Percentiles rank a stretch among this genome's conserved stretches.
Conservation (phyloP, 2,329 filamentous ascomycete genomes). For the Microthyrium microscopicum region DNA sequence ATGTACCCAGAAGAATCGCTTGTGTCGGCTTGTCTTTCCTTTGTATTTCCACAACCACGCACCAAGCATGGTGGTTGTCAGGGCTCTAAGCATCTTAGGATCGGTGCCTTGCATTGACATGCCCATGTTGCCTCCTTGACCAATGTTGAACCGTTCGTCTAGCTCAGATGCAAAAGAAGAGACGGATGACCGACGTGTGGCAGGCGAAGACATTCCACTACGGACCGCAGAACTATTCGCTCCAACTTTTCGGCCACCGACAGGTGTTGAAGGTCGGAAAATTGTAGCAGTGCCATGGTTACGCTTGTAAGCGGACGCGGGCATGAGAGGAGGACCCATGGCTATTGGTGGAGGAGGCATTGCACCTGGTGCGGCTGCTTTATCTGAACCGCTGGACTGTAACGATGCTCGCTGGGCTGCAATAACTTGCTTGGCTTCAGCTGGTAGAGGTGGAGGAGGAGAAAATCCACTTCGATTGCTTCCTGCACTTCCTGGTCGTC, state of each 20-base stretch:
- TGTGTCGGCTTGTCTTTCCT: constrained; percentile 77
- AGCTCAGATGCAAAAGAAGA: constrained; percentile 93
- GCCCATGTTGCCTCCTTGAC: constrained; percentile 28
- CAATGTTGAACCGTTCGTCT: constrained; percentile 73
- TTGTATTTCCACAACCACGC: constrained; percentile 99
- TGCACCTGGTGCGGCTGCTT: constrained; percentile 26
- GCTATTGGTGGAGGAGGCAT: constrained; percentile 19
- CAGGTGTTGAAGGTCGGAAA: constrained; percentile 21
- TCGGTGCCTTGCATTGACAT: constrained; percentile 56
- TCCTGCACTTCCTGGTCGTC: constrained; percentile 54
- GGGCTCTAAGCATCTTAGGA: constrained; percentile 96
- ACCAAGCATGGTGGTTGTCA: constrained; percentile 98
- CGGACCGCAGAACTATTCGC: constrained; percentile 16
- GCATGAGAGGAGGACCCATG: constrained; percentile 77
- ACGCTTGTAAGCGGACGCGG: constrained; percentile 54
- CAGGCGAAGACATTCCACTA: constrained; percentile 29
- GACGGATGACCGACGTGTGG: constrained; percentile 58
- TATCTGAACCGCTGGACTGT: too few relatives aligned
- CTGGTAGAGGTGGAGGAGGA: constrained; percentile 55
- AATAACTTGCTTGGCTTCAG: constrained; percentile 71
- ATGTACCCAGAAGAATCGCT: constrained; percentile 97
- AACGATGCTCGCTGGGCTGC: too few relatives aligned
- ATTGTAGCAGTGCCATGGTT: constrained; percentile 13
- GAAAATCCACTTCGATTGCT: constrained; percentile 41
- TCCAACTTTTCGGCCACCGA: constrained; percentile 10